A percentile compares a stretch with the other conserved stretches of the same genome.
Conservation (phyloP, 768 basidiomycete genomes). For the Thelephora aurantiotincta region DNA sequence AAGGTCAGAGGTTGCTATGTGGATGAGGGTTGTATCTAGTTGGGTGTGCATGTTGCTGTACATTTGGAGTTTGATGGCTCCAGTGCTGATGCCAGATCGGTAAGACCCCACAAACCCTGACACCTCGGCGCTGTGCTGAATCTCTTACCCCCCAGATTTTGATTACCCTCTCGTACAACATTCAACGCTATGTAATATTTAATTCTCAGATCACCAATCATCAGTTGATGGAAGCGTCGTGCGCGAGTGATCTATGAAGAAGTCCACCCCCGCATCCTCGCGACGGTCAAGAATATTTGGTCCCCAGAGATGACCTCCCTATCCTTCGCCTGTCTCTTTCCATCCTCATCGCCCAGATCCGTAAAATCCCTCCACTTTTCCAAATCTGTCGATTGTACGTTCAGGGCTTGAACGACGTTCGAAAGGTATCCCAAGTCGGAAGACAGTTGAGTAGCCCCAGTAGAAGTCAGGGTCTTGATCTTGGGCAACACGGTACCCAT, state of each 20-base stretch:
- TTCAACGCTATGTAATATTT: too few relatives aligned
- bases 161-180: background rate
- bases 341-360: constrained; percentile 41
- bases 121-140: background rate
- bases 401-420: constrained; percentile 82
- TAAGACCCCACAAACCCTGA: constrained; percentile 16
- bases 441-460: constrained; percentile 71
- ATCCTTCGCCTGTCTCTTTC: constrained; percentile 11
- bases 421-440: constrained; percentile 83
- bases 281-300: background rate
- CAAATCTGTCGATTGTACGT: constrained; percentile 73
- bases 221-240: background rate
- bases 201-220: too few relatives aligned
- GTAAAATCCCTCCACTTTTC: constrained; percentile 65
- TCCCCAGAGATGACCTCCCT: background rate
- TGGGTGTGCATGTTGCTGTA: constrained; percentile 88
- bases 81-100: constrained; percentile 84
- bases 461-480: constrained; percentile 43
- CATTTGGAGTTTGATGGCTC: constrained; percentile 79
- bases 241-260: background rate
- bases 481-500: constrained; percentile 56
- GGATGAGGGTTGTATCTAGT: constrained; percentile 94
- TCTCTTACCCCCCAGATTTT: background rate
- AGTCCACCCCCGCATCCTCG: background rate
- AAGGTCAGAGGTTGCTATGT: constrained; percentile 93